Conservation (phyloP, 2,329 filamentous ascomycete genomes). For the Penicillium hordei region DNA sequence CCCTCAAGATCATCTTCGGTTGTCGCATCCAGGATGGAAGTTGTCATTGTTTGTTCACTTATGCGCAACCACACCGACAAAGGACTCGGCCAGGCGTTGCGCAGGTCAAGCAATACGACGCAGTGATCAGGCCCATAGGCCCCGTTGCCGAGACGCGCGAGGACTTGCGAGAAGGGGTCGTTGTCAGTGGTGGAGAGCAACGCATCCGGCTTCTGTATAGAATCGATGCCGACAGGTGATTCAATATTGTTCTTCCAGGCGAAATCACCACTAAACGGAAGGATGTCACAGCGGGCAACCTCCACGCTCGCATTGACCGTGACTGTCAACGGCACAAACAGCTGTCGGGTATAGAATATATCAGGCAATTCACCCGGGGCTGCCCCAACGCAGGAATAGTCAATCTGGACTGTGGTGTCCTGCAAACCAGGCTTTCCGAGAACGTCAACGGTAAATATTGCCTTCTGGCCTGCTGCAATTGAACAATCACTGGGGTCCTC, state of each 20-base stretch:
- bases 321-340: constrained; percentile 76
- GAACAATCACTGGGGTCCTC: constrained; percentile 51
- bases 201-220: constrained; percentile 6
- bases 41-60: constrained; percentile 29
- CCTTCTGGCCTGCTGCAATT: constrained; percentile 66
- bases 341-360: constrained; percentile 79
- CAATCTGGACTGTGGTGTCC: constrained; percentile 74
- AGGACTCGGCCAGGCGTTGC: constrained; percentile 85
- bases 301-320: constrained; percentile 93
- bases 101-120: constrained; percentile 76
- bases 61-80: constrained; percentile 65
- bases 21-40: constrained; percentile 7
- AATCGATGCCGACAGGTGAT: constrained; percentile 2
- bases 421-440: constrained; percentile 83
- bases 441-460: constrained; percentile 78
- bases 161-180: constrained; percentile 47
- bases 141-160: constrained; percentile 44
- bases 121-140: constrained; percentile 64
- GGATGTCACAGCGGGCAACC: constrained; percentile 73
- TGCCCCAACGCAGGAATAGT: constrained; percentile 79
- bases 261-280: constrained; percentile 69
- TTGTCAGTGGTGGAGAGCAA: constrained; percentile 30
- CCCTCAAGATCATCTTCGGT: constrained; percentile 24
- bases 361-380: constrained; percentile 66
- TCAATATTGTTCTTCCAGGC: constrained; percentile 57